A percentile compares a stretch with the other conserved stretches of the same genome.
These are phyloP conservation scores for Strobilomyces confusus DNA, from an alignment of 768 basidiomycete genomes.

Conservation along the genomic window DNA sequence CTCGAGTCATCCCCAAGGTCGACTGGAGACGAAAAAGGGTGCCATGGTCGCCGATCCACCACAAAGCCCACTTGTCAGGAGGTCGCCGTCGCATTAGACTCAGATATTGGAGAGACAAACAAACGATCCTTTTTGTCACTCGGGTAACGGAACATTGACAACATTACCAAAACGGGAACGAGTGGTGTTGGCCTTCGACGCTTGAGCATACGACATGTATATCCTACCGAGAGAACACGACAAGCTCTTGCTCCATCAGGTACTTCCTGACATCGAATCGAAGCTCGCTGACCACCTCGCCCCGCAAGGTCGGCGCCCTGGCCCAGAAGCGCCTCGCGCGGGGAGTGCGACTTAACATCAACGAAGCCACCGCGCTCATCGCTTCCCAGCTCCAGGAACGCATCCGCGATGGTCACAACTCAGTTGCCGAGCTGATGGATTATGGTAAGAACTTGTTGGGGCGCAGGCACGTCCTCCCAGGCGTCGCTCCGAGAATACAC, in stretches of 20 bases:
- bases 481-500: constrained; percentile 69
- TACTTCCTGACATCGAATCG: constrained; percentile 14
- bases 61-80: neutral
- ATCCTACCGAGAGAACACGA: constrained; percentile 72
- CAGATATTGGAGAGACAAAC: neutral
- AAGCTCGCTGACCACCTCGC: neutral
- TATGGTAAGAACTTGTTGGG: constrained; percentile 87
- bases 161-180: constrained; percentile 6
- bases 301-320: constrained; percentile 68
- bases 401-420: constrained; percentile 85
- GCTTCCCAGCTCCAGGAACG: constrained; percentile 90
- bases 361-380: constrained; percentile 88
- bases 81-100: constrained; percentile 2
- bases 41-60: neutral
- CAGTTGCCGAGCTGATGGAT: constrained; percentile 90
- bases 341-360: constrained; percentile 81
- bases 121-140: neutral
- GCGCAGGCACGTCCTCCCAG: constrained; percentile 81
- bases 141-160: constrained; percentile 6
- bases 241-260: constrained; percentile 73
- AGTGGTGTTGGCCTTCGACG: neutral
- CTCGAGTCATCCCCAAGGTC: constrained; percentile 4
- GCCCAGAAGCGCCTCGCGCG: constrained; percentile 94
- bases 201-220: constrained; percentile 44
- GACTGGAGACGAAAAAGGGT: constrained; percentile 4